Base-by-base conservation (phyloP, 805 yeast species). In the Myxozyma sirexii region DNA sequence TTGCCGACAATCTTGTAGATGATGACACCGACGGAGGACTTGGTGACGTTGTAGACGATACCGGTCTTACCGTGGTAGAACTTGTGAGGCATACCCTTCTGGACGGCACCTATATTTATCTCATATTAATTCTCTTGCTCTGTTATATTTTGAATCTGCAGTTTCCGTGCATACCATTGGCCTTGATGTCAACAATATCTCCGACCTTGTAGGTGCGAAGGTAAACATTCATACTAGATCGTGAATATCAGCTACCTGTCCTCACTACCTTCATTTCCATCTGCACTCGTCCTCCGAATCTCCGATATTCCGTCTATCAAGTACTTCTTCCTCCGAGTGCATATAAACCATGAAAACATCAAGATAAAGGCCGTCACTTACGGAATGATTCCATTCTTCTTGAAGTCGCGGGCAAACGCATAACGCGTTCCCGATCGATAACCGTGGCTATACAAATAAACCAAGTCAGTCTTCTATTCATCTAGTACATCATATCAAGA, bases 61-160 rank as follows among this genome's bases (percentile, higher is more conserved):
- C 99, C 99, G 71, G 99, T 94, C 87, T 92, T 94, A 83, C 99
- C 99, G 86, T 94, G 97, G 97, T 94, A 94, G 88, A 84, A 92
- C 85, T 94, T 94, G 91, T 90, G 97, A 80, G 99, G 99, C 97
- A 94, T 90, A 90, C 98, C 97, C 88, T 93, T 92, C 80, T 94
- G 98, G 85, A 92, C 84, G 72, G 99, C 85, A 86, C 51, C 51
- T 47, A 35, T 33, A 44, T 44, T 15, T 29, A 26, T 31, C n/a
- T 15, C 7, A 54, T 54, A 44, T 45, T 33, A 41, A 49, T 27
- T 29, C 5, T 24, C 27, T 3, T 38, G 21, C 37, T 23, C 24
- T 17, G 15, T 35, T 43, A 19, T 5, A 3, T 3, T 15, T 19
- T 33, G 13, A 24, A 27, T 17, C 27, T 17, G 5, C 33, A 13